These are phyloP conservation scores for Rhinocladiella similis DNA, from an alignment of 2,329 filamentous ascomycete genomes.

Conservation along the genomic window DNA sequence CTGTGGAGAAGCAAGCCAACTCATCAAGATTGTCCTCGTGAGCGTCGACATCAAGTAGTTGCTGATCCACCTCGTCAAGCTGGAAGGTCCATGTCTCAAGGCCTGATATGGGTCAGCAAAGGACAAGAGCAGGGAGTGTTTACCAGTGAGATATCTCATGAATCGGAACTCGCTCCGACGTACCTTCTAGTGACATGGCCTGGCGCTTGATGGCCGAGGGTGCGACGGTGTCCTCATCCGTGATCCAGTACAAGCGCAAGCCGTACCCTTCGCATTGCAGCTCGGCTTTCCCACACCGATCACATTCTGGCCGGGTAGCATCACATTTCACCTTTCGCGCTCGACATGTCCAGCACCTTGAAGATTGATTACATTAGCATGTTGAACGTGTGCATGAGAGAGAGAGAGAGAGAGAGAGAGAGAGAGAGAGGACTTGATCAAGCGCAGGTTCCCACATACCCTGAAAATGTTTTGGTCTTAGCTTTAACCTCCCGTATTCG, in stretches of 20 bases:
- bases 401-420: not conserved
- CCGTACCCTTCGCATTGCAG: slow-evolving; percentile 17
- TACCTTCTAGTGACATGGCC: slow-evolving; percentile 19
- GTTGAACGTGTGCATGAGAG: too few relatives aligned
- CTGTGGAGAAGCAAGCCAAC: not conserved
- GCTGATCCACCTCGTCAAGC: slow-evolving; percentile 17
- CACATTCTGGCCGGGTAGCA: slow-evolving; percentile 9
- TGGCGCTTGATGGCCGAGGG: slow-evolving; percentile 21
- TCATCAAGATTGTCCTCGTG: not conserved
- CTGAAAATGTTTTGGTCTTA: slow-evolving; percentile 20
- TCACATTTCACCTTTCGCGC: slow-evolving; percentile 20
- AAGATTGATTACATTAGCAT: not conserved
- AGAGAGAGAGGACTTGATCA: not conserved
- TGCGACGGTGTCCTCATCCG: slow-evolving; percentile 18
- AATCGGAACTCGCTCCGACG: not conserved
- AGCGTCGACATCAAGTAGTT: slow-evolving; percentile 14
- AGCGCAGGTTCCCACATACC: not conserved
- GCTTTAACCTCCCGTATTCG: slow-evolving; percentile 9
- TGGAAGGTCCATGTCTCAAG: slow-evolving; percentile 9
- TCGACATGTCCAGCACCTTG: slow-evolving; percentile 21
- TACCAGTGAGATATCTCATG: not conserved
- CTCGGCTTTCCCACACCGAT: slow-evolving; percentile 10
- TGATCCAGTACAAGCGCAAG: slow-evolving; percentile 19
- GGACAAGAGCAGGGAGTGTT: not conserved
- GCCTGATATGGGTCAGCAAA: slow-evolving; percentile 1